Conservation (phyloP, 208 protist genomes). For the Leishmania aethiopica region DNA sequence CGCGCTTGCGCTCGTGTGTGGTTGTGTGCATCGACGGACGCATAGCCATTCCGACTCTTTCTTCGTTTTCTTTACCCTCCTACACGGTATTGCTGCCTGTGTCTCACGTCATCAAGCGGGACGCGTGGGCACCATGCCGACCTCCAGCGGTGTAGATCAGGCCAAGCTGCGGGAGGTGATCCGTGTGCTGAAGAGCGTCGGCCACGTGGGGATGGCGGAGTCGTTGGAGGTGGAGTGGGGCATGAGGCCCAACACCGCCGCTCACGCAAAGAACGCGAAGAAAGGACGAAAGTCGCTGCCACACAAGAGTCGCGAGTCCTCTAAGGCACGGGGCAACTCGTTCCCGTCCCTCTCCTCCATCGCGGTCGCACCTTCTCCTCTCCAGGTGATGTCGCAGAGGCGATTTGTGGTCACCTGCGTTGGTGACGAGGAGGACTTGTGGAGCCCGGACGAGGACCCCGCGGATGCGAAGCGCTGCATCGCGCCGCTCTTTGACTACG, state of each 20-base stretch:
- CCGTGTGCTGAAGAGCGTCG: conserved; percentile 28
- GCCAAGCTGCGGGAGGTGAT: conserved; percentile 31
- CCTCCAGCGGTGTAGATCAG: conserved; percentile 21
- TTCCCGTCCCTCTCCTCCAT: conserved; percentile 14
- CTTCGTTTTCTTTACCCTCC: neutral
- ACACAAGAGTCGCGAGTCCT: conserved; percentile 30
- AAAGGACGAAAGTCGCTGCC: conserved; percentile 26
- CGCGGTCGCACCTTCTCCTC: neutral
- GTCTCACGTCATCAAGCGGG: neutral
- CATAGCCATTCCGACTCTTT: neutral
- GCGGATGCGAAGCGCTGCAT: conserved; percentile 17
- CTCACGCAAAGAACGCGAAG: conserved; percentile 13
- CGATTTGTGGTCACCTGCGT: conserved; percentile 42
- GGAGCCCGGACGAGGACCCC: conserved; percentile 21
- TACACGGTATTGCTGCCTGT: neutral
- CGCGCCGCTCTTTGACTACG: conserved; percentile 45
- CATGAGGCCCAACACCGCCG: conserved; percentile 13
- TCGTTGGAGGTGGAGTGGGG: conserved; percentile 32
- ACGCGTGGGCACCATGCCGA: conserved; percentile 15
- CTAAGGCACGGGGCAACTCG: conserved; percentile 21
- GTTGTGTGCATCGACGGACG: neutral
- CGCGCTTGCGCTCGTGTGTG: neutral
- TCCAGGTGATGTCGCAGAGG: conserved; percentile 10
- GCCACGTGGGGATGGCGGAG: conserved; percentile 24
- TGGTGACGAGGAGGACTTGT: conserved; percentile 54